Evolutionary conservation across 139 green algal species (phyloP).

Genomic region (Spirogloea muscicola): DNA sequence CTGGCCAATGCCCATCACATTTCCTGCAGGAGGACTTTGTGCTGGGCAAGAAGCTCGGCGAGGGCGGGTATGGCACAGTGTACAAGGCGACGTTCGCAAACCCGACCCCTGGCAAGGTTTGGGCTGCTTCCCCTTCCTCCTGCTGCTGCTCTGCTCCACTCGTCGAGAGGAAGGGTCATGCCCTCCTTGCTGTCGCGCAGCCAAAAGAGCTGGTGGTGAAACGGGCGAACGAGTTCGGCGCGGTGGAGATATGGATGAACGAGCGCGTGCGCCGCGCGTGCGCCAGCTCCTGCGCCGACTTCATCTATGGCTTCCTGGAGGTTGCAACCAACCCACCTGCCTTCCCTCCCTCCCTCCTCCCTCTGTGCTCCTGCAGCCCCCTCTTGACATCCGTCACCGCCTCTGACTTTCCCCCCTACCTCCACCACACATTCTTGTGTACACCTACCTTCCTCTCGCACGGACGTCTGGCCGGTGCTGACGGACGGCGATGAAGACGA

Average conservation of each 20-base stretch:
- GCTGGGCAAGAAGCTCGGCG: conserved; percentile 77
- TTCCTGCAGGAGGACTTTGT: conserved; percentile 68
- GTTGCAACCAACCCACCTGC: background rate
- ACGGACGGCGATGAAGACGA: no score
- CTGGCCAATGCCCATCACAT: no score
- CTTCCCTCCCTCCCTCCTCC: background rate
- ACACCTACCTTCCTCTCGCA: no score
- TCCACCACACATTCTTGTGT: no score
- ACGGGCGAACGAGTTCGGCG: conserved; percentile 89
- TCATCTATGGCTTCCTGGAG: conserved; percentile 83
- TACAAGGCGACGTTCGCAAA: conserved; percentile 58
- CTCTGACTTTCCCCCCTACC: no score
- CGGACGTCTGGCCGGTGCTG: no score
- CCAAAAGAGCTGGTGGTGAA: conserved; percentile 59
- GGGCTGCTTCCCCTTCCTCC: background rate
- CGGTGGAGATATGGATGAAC: conserved; percentile 99
- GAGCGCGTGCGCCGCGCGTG: conserved; percentile 77
- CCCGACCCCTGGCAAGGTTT: conserved; percentile 6
- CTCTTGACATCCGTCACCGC: no score
- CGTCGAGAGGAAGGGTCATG: no score
- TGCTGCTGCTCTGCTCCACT: no score
- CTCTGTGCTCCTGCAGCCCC: background rate
- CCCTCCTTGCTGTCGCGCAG: no score
- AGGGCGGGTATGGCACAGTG: conserved; percentile 89
- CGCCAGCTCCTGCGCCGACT: conserved; percentile 65